Evolutionary conservation across 139 green algal species (phyloP), one percentile per base, ranked within the genome.

Genomic region (Micractinium sp.): DNA sequence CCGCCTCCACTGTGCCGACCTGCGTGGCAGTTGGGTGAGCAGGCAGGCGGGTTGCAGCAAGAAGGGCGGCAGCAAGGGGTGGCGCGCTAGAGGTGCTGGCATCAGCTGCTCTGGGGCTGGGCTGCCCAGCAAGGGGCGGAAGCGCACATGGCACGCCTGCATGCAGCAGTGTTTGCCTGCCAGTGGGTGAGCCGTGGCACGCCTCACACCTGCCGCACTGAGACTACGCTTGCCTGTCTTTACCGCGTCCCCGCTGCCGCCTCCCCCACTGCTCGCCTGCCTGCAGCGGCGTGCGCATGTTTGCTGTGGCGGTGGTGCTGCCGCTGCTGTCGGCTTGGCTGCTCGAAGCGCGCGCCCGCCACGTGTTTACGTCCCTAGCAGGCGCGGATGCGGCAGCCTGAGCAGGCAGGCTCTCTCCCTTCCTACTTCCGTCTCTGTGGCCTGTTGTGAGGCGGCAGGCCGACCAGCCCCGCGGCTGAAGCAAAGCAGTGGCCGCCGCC

Each of bases 221-320:
- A 14, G 60, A 16, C 60, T 67, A 23, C 60, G 15, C 60, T 71
- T 71, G 7, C 71, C 74, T 29, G 15, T 12, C 33, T 29, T 2
- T 14, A 9, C 39, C 0, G 39, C 47, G 4, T 9, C 36, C 16
- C 20, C 56, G 4, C 38, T 38, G 20, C 39, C 36, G 20, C 38
- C 3, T 38, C 12, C 23, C 22, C 2, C 12, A 18, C 41, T 29
- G 27, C 41, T 27, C 29, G 56, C 74, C 39, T 66, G 41, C 27
- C 25, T 29, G 41, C 78, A 84, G 78, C 16, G 78, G 78, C 47
- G 29, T 67, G 78, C 78, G 41, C 78, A 35, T 84, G 78, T 84
- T 84, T 84, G 78, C 3, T 7, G 33, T 69, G 13, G 12, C 31
- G 0, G 78, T 84, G 5, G 78, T 84, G 29, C 78, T 84, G 23